Evolutionary conservation across 1,284 basidiomycete species (phyloP).

Genomic region (Xerocomus nothofagi): DNA sequence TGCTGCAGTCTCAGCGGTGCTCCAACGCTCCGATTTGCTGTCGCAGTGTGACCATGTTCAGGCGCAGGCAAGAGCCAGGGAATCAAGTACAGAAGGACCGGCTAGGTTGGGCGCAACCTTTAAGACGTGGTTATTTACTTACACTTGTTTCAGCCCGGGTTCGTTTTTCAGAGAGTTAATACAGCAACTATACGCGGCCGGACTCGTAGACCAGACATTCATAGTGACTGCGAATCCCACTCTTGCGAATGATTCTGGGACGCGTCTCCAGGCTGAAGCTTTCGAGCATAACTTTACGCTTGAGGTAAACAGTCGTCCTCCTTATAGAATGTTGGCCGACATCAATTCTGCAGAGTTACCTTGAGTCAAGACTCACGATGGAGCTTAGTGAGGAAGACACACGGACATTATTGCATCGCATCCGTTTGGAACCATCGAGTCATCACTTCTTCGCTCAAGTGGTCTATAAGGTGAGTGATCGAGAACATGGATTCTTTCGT

Average conservation of each 20-base stretch:
- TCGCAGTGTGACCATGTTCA: constrained; percentile 47
- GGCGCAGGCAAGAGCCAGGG: constrained; percentile 24
- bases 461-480: constrained; percentile 52
- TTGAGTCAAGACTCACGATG: constrained; percentile 58
- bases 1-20: constrained; percentile 48
- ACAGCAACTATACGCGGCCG: constrained; percentile 53
- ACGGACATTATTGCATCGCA: constrained; percentile 49
- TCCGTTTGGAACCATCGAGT: constrained; percentile 59
- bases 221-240: constrained; percentile 51
- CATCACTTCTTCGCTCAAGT: constrained; percentile 60
- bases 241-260: constrained; percentile 47
- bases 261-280: constrained; percentile 55
- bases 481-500: not conserved
- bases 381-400: constrained; percentile 56
- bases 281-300: constrained; percentile 55
- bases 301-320: constrained; percentile 39
- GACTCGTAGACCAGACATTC: constrained; percentile 55
- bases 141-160: constrained; percentile 35
- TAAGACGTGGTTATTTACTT: constrained; percentile 2
- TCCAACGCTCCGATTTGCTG: constrained; percentile 53
- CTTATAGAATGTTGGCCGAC: not conserved
- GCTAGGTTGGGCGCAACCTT: constrained; percentile 14
- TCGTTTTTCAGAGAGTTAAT: constrained; percentile 58
- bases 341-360: constrained; percentile 45
- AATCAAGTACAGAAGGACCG: constrained; percentile 26